A percentile compares a stretch with the other conserved stretches of the same genome.
phyloP scores from a whole-genome alignment of 148 eudicot genomes.

The Polygonum maritimum region DNA sequence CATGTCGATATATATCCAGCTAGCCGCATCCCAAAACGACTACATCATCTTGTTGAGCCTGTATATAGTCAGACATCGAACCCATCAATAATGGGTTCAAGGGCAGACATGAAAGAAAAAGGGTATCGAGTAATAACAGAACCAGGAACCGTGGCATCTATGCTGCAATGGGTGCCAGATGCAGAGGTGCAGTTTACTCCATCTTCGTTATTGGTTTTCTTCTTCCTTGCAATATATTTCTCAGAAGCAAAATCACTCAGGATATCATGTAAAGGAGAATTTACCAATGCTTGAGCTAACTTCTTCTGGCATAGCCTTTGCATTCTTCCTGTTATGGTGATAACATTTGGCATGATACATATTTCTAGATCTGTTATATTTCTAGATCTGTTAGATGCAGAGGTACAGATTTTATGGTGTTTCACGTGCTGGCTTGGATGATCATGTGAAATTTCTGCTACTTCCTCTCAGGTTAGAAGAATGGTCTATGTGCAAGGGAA shows the following conservation, averaged over 20 bases:
- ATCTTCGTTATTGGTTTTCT: not conserved
- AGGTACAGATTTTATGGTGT: not conserved
- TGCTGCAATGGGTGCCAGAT: constrained; percentile 72
- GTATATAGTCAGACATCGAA: constrained; percentile 36
- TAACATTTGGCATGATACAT: not conserved
- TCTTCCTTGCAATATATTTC: not conserved
- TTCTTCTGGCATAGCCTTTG: not conserved
- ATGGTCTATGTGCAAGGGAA: constrained; percentile 72
- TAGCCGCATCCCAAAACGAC: constrained; percentile 54
- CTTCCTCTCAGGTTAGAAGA: constrained; percentile 65
- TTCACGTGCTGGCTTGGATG: not conserved
- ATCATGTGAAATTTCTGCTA: not conserved
- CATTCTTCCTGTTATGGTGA: not conserved
- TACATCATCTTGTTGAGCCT: constrained; percentile 71
- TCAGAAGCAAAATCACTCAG: not conserved
- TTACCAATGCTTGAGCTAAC: not conserved
- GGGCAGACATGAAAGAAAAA: constrained; percentile 37
- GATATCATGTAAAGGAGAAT: not conserved
- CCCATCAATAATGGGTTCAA: constrained; percentile 25
- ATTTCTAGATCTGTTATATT: not conserved
- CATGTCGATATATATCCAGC: constrained; percentile 88
- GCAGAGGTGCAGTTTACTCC: constrained; percentile 44
- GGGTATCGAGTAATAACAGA: constrained; percentile 69
- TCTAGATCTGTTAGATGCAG: not conserved
- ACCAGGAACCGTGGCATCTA: constrained; percentile 47